Evolutionary conservation across 2,329 filamentous ascomycete genomes (phyloP), one percentile per base, ranked within the genome.

Genomic region (Sporothrix inflata): DNA sequence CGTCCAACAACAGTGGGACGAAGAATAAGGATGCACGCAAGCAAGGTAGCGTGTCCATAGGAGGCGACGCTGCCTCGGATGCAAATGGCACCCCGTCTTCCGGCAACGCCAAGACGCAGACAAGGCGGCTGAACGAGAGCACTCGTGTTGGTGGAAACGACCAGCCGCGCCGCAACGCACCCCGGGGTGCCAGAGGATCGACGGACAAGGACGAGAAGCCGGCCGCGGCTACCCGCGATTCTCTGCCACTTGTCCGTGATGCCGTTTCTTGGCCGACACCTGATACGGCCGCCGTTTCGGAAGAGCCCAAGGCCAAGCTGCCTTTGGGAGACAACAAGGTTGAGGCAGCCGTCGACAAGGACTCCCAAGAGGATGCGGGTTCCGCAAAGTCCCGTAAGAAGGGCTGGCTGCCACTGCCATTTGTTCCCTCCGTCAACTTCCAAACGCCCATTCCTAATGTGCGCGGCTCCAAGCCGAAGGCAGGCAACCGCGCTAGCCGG

Each of bases 241-340:
- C 81, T 2, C 79, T 84, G 4, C 92, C 92, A 34, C 86, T 92
- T 1, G 91, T 93, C 63, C 90, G 88, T 73, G 94, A 98, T 80
- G 87, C 93, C 67, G 84, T 89, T 70, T 90, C 90, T 24, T 99
- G 96, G 96, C 96, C 96, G 19, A 98, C 95, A 2, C 94, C 94
- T 0, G 93, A 97, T 76, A 90, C 86, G 67, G 91, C 90, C 1
- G 89, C 91, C 69, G 90, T 91, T 67, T 81, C 82, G 61, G 84
- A 86, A 75, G 94, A 96, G 76, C 88, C 92, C 74, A 93, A 92
- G 82, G 90, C 91, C 78, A 94, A 93, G 80, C 82, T 85, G 24
- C 21, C 24, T 2, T 11, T 40, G 3, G 55, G 19, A 21, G 65
- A 67, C 45, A 67, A 57, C 71, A 93, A 93, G 80, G 81, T 84